phyloP scores from a whole-genome alignment of 1,284 basidiomycete species.

The Trichosporon sp. region DNA sequence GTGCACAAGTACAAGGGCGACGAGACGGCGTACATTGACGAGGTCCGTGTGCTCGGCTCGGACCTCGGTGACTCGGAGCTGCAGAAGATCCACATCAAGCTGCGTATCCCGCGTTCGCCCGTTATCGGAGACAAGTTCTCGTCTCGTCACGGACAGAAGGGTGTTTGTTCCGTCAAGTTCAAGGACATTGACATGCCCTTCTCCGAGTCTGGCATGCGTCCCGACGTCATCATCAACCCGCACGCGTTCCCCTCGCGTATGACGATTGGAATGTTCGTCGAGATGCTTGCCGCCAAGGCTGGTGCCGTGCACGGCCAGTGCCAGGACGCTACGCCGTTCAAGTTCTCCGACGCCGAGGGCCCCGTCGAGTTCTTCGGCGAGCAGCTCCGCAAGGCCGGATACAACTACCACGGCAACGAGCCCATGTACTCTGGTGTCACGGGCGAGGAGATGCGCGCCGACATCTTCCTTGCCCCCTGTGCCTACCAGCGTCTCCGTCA shows the following conservation, averaged over 20 bases:
- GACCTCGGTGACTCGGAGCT: conserved; percentile 85
- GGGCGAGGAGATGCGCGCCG: conserved; percentile 95
- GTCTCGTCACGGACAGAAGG: conserved; percentile 98
- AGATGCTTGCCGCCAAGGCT: conserved; percentile 97
- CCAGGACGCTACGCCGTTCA: conserved; percentile 97
- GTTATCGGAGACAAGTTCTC: conserved; percentile 99
- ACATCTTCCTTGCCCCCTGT: conserved; percentile 97
- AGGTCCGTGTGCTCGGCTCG: conserved; percentile 86
- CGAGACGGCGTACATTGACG: conserved; percentile 86
- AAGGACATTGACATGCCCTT: conserved; percentile 98
- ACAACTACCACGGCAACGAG: conserved; percentile 99
- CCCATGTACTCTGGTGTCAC: conserved; percentile 99
- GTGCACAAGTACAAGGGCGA: conserved; percentile 98
- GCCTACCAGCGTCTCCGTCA: conserved; percentile 98
- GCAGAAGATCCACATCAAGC: conserved; percentile 90
- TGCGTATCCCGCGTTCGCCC: conserved; percentile 90
- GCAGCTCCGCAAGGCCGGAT: conserved; percentile 89
- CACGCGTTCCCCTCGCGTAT: conserved; percentile 99
- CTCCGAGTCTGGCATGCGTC: conserved; percentile 97
- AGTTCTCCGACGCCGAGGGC: conserved; percentile 95
- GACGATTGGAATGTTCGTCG: conserved; percentile 99
- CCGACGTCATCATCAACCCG: conserved; percentile 99
- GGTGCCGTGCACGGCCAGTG: conserved; percentile 97
- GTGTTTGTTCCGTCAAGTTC: conserved; percentile 99
- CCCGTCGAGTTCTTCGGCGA: conserved; percentile 97